Percentiles rank a stretch among this genome's conserved stretches.
These are phyloP conservation scores for Carallia pectinifolia DNA, from an alignment of 345 rosid genomes.

Conservation along the genomic window DNA sequence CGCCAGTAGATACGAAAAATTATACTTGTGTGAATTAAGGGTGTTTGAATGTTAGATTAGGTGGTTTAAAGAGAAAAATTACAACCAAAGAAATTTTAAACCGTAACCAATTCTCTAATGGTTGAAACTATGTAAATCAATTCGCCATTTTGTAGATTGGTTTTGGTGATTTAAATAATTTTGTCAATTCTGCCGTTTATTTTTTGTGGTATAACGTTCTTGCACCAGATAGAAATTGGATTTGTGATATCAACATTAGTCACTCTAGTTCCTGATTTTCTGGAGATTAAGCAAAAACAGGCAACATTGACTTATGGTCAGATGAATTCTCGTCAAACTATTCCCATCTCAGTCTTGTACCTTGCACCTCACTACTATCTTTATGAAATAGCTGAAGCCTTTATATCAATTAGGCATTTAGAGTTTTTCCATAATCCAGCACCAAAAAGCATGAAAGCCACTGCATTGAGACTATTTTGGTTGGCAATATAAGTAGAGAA, in stretches of 20 bases:
- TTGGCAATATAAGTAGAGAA: conserved; percentile 61
- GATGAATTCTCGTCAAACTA: conserved; percentile 28
- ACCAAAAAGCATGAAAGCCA: conserved; percentile 88
- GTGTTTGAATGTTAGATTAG: too few species aligned
- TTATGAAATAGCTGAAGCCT: conserved; percentile 85
- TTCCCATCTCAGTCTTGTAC: conserved; percentile 78
- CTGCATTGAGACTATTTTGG: conserved; percentile 77
- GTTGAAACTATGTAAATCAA: too few species aligned
- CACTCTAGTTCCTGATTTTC: conserved; percentile 71
- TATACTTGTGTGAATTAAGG: too few species aligned
- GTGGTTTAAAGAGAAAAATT: too few species aligned
- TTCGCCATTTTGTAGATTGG: too few species aligned
- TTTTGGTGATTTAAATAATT: too few species aligned
- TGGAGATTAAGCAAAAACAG: conserved; percentile 55
- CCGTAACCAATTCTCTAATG: too few species aligned
- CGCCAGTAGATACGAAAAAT: too few species aligned
- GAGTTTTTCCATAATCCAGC: conserved; percentile 85
- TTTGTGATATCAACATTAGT: conserved; percentile 66
- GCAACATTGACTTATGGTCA: conserved; percentile 45
- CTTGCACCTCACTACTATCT: conserved; percentile 69
- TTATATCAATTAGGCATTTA: conserved; percentile 75
- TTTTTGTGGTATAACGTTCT: conserved; percentile 53
- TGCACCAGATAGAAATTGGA: conserved; percentile 83
- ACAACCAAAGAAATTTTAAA: too few species aligned
- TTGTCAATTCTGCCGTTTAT: too few species aligned